Percentiles rank a stretch among this genome's conserved stretches.
These are phyloP conservation scores for Neonectria neomacrospora DNA, from an alignment of 2,329 filamentous ascomycete species.

Conservation along the genomic window DNA sequence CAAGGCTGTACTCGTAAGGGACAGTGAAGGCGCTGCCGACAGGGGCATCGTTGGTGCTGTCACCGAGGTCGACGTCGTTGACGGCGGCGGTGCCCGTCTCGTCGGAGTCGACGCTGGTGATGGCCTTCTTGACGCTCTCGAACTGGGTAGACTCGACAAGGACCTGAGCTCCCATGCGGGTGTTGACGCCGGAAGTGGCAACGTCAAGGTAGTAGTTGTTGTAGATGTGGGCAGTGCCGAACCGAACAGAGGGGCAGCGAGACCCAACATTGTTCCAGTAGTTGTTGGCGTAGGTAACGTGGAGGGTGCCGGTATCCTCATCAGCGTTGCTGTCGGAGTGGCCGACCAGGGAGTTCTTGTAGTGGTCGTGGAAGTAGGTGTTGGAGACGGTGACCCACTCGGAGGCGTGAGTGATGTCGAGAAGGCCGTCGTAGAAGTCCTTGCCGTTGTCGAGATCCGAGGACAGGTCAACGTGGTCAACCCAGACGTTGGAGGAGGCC, in stretches of 20 bases:
- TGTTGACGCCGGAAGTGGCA: slow-evolving; percentile 62
- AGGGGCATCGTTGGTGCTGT: slow-evolving; percentile 52
- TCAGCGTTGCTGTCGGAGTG: slow-evolving; percentile 67
- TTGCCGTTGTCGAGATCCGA: slow-evolving; percentile 70
- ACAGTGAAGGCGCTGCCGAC: slow-evolving; percentile 61
- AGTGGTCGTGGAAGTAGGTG: slow-evolving; percentile 52
- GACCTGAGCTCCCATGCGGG: slow-evolving; percentile 65
- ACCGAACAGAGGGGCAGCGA: slow-evolving; percentile 70
- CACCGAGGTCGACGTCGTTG: slow-evolving; percentile 57
- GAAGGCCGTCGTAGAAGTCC: slow-evolving; percentile 76
- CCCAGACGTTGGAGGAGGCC: slow-evolving; percentile 68
- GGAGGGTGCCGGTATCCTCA: slow-evolving; percentile 70
- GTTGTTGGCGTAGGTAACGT: slow-evolving; percentile 75
- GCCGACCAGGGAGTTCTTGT: slow-evolving; percentile 69
- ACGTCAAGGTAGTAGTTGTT: slow-evolving; percentile 63
- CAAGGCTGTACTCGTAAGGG: slow-evolving; percentile 62
- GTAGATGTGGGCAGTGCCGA: slow-evolving; percentile 71
- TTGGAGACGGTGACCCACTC: slow-evolving; percentile 67
- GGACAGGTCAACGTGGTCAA: slow-evolving; percentile 74
- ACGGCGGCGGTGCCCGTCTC: slow-evolving; percentile 54
- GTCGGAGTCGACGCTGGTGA: slow-evolving; percentile 55
- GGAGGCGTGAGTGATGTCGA: slow-evolving; percentile 71
- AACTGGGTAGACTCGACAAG: slow-evolving; percentile 67
- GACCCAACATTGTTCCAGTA: slow-evolving; percentile 72
- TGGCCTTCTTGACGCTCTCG: slow-evolving; percentile 51